phyloP scores from a whole-genome alignment of 352 stramenopile genomes.

The Globisporangium acanthophoron region DNA sequence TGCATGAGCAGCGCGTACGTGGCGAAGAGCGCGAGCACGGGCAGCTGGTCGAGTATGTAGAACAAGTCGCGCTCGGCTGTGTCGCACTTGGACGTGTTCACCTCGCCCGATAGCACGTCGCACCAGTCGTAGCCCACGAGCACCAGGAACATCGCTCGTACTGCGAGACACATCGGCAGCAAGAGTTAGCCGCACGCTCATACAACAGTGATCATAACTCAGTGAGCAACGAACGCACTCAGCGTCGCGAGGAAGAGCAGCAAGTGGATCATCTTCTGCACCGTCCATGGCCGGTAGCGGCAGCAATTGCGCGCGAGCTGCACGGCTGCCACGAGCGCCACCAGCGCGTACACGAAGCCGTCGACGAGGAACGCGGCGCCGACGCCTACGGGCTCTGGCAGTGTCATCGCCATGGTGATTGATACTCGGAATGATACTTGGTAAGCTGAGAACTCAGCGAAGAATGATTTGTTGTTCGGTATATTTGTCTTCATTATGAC shows the following conservation, averaged over 20 bases:
- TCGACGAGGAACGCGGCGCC: constrained; percentile 62
- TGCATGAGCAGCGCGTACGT: constrained; percentile 80
- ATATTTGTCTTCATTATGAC: background rate
- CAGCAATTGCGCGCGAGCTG: constrained; percentile 83
- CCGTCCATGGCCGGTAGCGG: constrained; percentile 77
- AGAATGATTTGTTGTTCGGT: background rate
- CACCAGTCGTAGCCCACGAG: constrained; percentile 81
- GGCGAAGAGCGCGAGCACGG: constrained; percentile 78
- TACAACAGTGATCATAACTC: too few species aligned
- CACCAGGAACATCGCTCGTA: constrained; percentile 62
- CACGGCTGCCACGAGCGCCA: constrained; percentile 45
- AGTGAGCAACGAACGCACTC: constrained; percentile 21
- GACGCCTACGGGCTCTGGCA: constrained; percentile 46
- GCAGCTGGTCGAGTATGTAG: constrained; percentile 81
- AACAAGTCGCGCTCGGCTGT: constrained; percentile 70
- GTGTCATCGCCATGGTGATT: background rate
- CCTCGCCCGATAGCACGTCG: constrained; percentile 60
- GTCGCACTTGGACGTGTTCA: constrained; percentile 53
- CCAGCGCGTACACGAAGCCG: constrained; percentile 58
- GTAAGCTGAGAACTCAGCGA: background rate
- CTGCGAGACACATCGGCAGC: constrained; percentile 13
- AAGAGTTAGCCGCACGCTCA: too few species aligned
- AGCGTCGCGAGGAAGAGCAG: constrained; percentile 78
- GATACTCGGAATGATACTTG: background rate
- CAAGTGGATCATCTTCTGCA: constrained; percentile 86